Percentiles rank a stretch among this genome's conserved stretches.
These are phyloP conservation scores for Calophaca sinica DNA, from an alignment of 306 rosid genomes.

Conservation along the genomic window DNA sequence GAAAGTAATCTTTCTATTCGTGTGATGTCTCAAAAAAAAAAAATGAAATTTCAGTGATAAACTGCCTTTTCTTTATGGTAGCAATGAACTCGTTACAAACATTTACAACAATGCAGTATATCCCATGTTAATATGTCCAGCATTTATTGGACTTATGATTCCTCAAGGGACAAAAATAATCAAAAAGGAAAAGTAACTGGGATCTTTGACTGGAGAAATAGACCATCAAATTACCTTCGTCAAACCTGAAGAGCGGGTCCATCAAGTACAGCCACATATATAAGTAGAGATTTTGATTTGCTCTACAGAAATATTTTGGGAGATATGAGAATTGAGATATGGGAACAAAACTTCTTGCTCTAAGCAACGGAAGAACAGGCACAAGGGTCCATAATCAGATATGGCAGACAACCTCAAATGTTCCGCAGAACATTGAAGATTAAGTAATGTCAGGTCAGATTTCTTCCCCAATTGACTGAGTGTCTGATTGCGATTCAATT, in stretches of 20 bases:
- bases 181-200: constrained; percentile 27
- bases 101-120: constrained; percentile 42
- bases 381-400: constrained; percentile 43
- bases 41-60: constrained; percentile 16
- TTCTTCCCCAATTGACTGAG: constrained; percentile 18
- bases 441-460: constrained; percentile 27
- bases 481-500: constrained; percentile 28
- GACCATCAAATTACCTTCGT: constrained; percentile 30
- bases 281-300: constrained; percentile 28
- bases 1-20: constrained; percentile 1
- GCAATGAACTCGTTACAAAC: constrained; percentile 22
- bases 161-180: constrained; percentile 27
- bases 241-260: constrained; percentile 37
- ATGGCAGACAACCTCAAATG: constrained; percentile 39
- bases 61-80: background rate
- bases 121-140: constrained; percentile 15
- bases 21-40: constrained; percentile 24
- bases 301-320: constrained; percentile 30
- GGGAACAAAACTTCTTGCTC: constrained; percentile 25
- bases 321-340: background rate
- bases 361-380: constrained; percentile 27
- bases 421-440: constrained; percentile 27
- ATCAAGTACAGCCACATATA: constrained; percentile 18
- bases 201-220: constrained; percentile 35
- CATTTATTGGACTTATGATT: constrained; percentile 36